phyloP scores from a whole-genome alignment of 768 basidiomycete species.

The Termitomyces sp. region DNA sequence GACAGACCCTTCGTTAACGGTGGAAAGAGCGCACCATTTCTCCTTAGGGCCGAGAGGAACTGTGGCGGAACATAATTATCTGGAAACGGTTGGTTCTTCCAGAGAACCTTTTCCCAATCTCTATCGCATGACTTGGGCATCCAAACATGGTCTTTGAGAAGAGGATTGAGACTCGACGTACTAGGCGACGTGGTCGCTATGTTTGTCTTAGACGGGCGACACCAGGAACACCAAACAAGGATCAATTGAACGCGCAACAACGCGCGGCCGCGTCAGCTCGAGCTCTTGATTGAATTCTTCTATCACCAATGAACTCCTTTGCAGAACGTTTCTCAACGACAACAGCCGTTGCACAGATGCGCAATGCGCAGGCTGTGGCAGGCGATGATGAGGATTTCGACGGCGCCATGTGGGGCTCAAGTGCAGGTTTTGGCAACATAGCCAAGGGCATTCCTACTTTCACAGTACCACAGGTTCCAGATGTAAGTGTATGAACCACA shows the following conservation, averaged over 20 bases:
- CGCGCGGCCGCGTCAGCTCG: constrained; percentile 43
- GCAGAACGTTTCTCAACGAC: constrained; percentile 64
- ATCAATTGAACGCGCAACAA: constrained; percentile 32
- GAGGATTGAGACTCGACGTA: neutral
- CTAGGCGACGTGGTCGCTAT: neutral
- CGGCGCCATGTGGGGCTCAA: constrained; percentile 78
- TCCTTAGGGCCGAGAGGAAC: constrained; percentile 76
- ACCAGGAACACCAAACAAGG: constrained; percentile 26
- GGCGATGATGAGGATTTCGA: constrained; percentile 63
- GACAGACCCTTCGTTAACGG: constrained; percentile 6
- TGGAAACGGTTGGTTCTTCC: constrained; percentile 70
- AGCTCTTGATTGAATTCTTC: constrained; percentile 9
- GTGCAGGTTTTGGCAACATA: constrained; percentile 77
- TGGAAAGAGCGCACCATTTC: constrained; percentile 58
- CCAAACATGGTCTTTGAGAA: constrained; percentile 7
- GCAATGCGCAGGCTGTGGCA: constrained; percentile 42
- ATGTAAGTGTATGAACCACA: constrained; percentile 49
- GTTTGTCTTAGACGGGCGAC: constrained; percentile 2
- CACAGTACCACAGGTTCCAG: constrained; percentile 66
- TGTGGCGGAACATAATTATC: constrained; percentile 84
- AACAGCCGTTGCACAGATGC: constrained; percentile 44
- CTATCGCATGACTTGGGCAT: constrained; percentile 12
- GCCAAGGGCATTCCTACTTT: constrained; percentile 72
- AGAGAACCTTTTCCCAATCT: constrained; percentile 73
- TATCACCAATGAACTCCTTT: constrained; percentile 66